These are phyloP conservation scores for Paraphoma sp. DNA, from an alignment of 2,329 filamentous ascomycete genomes.

Conservation along the genomic window DNA sequence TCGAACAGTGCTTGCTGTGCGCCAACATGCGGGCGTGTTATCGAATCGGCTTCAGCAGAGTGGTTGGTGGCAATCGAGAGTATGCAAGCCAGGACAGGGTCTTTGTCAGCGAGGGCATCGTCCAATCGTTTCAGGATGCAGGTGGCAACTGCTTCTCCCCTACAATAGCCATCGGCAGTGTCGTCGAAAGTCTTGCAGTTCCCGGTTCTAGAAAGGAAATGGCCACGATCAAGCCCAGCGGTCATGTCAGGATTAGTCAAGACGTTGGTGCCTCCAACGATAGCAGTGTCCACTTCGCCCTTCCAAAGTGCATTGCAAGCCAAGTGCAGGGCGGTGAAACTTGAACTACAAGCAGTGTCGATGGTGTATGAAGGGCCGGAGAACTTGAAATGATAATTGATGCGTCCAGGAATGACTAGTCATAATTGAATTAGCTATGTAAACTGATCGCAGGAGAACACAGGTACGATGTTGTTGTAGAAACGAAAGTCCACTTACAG, in stretches of 20 bases:
- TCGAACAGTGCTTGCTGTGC: constrained; percentile 24
- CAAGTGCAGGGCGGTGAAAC: constrained; percentile 62
- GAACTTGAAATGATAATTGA: constrained; percentile 63
- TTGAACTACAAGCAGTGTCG: constrained; percentile 80
- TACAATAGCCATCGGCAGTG: constrained; percentile 44
- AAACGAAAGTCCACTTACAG: constrained; percentile 44
- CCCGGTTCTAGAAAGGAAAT: constrained; percentile 24
- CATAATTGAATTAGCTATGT: too few species aligned
- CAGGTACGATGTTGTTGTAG: background rate
- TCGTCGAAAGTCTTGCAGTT: constrained; percentile 36
- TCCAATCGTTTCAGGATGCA: constrained; percentile 43
- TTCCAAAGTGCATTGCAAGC: constrained; percentile 35
- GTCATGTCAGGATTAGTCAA: constrained; percentile 38
- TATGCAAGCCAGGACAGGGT: constrained; percentile 41
- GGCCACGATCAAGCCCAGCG: constrained; percentile 18
- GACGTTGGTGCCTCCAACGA: constrained; percentile 31
- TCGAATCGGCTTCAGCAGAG: constrained; percentile 41
- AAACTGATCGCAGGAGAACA: constrained; percentile 41
- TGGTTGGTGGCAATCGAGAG: constrained; percentile 41
- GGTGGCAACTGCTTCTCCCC: constrained; percentile 37
- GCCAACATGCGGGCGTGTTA: constrained; percentile 36
- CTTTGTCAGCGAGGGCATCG: constrained; percentile 40
- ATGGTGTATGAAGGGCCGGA: constrained; percentile 63
- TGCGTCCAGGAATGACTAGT: constrained; percentile 31
- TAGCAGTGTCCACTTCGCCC: constrained; percentile 17